A percentile compares a stretch with the other conserved stretches of the same genome.
phyloP scores from a whole-genome alignment of 495 filamentous ascomycete species.

The Neurospora pannonica region DNA sequence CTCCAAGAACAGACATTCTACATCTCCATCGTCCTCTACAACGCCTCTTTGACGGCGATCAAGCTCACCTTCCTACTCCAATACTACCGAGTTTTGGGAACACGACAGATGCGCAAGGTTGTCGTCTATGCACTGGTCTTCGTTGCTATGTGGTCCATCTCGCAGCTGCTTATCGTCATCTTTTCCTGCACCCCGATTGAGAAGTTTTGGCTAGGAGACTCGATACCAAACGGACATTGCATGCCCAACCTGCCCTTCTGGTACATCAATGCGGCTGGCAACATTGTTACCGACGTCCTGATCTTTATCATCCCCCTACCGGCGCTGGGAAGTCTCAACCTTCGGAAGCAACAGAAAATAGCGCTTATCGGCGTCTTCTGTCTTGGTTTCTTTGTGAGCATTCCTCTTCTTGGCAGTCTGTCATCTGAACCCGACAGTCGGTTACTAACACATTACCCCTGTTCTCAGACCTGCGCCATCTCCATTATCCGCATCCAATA shows the following conservation, averaged over 20 bases:
- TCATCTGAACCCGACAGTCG: not conserved
- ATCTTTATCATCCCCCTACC: constrained; percentile 45
- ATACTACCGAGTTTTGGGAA: constrained; percentile 32
- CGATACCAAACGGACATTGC: constrained; percentile 22
- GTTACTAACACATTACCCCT: not conserved
- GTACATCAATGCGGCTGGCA: constrained; percentile 41
- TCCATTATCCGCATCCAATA: constrained; percentile 47
- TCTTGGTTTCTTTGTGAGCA: constrained; percentile 23
- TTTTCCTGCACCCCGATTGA: constrained; percentile 27
- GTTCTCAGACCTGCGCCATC: constrained; percentile 39
- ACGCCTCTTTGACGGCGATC: constrained; percentile 27
- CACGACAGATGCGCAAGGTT: constrained; percentile 18
- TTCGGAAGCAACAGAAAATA: constrained; percentile 16
- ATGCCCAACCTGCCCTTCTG: constrained; percentile 36
- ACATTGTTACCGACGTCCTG: constrained; percentile 43
- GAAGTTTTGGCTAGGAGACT: constrained; percentile 29
- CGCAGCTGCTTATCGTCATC: constrained; percentile 29
- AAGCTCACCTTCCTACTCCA: constrained; percentile 35
- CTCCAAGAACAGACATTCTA: constrained; percentile 26
- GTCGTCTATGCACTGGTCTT: constrained; percentile 21
- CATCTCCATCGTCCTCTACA: constrained; percentile 35
- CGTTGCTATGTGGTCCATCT: constrained; percentile 30
- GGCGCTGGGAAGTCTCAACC: constrained; percentile 18
- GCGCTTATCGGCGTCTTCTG: constrained; percentile 20
- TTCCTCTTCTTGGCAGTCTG: not conserved